Conservation (phyloP, 371 early-diverging fungal genomes). For the Mortierella sp. region DNA sequence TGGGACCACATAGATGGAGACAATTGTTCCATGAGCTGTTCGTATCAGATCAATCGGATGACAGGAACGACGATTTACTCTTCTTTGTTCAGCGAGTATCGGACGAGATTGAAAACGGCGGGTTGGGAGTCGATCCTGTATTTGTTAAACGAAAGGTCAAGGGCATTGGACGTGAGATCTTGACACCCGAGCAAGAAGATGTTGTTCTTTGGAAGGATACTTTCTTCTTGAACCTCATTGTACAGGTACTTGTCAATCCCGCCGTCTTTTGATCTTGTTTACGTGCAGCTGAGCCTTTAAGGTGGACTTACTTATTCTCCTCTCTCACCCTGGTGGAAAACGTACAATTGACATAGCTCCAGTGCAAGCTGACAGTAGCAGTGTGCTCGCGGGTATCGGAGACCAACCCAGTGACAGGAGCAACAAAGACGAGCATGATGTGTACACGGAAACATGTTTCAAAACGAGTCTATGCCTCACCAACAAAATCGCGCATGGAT, state of each 20-base stretch:
- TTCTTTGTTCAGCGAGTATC: slow-evolving; percentile 76
- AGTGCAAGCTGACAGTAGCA: slow-evolving; percentile 86
- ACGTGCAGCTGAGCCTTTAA: neutral
- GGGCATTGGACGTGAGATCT: slow-evolving; percentile 38
- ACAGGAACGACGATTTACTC: slow-evolving; percentile 80
- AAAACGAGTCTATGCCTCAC: slow-evolving; percentile 85
- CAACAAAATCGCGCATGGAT: slow-evolving; percentile 87
- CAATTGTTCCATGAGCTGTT: slow-evolving; percentile 77
- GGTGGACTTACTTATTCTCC: neutral
- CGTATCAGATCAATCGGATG: slow-evolving; percentile 66
- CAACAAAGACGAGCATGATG: slow-evolving; percentile 56
- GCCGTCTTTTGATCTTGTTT: neutral
- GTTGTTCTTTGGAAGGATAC: slow-evolving; percentile 89
- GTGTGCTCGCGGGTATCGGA: slow-evolving; percentile 71
- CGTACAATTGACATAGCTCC: slow-evolving; percentile 62
- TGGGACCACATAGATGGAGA: slow-evolving; percentile 64
- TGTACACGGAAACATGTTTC: slow-evolving; percentile 74
- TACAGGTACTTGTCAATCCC: slow-evolving; percentile 68
- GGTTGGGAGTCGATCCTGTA: slow-evolving; percentile 68
- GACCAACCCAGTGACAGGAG: slow-evolving; percentile 44
- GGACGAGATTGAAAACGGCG: slow-evolving; percentile 54
- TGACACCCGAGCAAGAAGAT: slow-evolving; percentile 70
- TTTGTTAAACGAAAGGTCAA: slow-evolving; percentile 79
- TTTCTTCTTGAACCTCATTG: slow-evolving; percentile 86
- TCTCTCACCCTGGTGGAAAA: neutral